Base-by-base conservation (phyloP, 495 filamentous ascomycete genomes). In the Podospora conica region DNA sequence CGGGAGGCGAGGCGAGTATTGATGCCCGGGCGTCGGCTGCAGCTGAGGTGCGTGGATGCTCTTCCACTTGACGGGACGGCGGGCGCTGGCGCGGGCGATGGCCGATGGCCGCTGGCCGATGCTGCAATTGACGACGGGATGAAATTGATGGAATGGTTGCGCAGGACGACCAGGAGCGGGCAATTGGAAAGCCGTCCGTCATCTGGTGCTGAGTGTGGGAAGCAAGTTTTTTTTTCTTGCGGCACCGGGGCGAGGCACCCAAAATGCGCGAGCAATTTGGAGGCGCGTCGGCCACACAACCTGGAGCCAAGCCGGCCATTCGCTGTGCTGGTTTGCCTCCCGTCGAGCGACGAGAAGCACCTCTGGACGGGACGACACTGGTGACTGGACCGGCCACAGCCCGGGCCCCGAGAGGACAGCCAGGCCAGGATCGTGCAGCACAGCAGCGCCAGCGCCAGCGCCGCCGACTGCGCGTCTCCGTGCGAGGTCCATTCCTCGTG, bases 241-340 rank as follows among this genome's bases (percentile, higher is more conserved):
- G 61, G 61, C 61, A 54, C 60, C 40, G 60, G 60, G 33, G 33
- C 33, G 33, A 40, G 33, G 33, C 33, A 40, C 59, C 55, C 53
- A 21, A 65, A 67, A 58, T 67, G 65, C 63, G 65, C 62, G 60
- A 33, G 63, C 69, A 71, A 71, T 68, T 71, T 71, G 59, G 66
- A 71, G 69, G 63, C 58, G 66, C 60, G 64, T 48, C 60, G 55
- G 56, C 66, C 55, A 24, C 56, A 60, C 54, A 27, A 58, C 25
- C 27, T 18, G 22, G 28, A 62, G 60, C 61, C 22, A 62, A 57
- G 29, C 63, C 63, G 63, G 53, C 53, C 48, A 55, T 24, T 63
- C 21, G 61, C 61, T 48, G 6, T 48, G 40, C 40, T 48, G 40
- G 40, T 48, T 48, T 48, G 40, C 40, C 40, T 48, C 61, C 31